Evolutionary conservation across 768 basidiomycete species (phyloP).

Genomic region (Rubroboletus pulcherrimus): DNA sequence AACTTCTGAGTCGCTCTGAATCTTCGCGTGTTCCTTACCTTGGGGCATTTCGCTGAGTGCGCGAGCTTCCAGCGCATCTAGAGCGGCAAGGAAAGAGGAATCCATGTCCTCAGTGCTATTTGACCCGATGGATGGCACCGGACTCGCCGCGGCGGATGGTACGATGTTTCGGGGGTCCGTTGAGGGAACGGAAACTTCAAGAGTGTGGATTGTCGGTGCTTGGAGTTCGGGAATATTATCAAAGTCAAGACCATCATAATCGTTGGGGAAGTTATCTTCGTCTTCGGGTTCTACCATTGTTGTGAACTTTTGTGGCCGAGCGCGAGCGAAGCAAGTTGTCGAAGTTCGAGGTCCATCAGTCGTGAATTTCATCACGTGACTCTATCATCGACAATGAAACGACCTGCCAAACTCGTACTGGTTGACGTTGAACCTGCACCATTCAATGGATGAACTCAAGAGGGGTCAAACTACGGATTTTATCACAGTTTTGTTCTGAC

Average conservation of each 20-base stretch:
- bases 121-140: slow-evolving; percentile 5
- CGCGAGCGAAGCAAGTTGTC: background rate
- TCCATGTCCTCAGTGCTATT: slow-evolving; percentile 20
- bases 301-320: background rate
- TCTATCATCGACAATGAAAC: background rate
- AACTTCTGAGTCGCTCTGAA: background rate
- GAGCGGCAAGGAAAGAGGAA: slow-evolving; percentile 30
- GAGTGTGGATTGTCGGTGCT: slow-evolving; percentile 1
- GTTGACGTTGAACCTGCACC: too few relatives aligned
- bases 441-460: background rate
- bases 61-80: slow-evolving; percentile 46
- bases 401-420: too few relatives aligned
- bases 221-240: slow-evolving; percentile 36
- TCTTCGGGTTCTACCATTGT: slow-evolving; percentile 25
- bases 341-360: background rate
- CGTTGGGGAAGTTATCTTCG: slow-evolving; percentile 57
- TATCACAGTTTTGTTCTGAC: background rate
- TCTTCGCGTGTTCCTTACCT: slow-evolving; percentile 8
- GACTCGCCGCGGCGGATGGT: slow-evolving; percentile 9
- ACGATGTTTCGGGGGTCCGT: background rate
- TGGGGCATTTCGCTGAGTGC: slow-evolving; percentile 9
- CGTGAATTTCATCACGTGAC: slow-evolving; percentile 4
- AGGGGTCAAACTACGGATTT: background rate
- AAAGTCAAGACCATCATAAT: slow-evolving; percentile 48
- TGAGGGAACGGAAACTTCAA: background rate